phyloP scores from a whole-genome alignment of 192 early-diverging fungal species.

The Backusella australiensis region DNA sequence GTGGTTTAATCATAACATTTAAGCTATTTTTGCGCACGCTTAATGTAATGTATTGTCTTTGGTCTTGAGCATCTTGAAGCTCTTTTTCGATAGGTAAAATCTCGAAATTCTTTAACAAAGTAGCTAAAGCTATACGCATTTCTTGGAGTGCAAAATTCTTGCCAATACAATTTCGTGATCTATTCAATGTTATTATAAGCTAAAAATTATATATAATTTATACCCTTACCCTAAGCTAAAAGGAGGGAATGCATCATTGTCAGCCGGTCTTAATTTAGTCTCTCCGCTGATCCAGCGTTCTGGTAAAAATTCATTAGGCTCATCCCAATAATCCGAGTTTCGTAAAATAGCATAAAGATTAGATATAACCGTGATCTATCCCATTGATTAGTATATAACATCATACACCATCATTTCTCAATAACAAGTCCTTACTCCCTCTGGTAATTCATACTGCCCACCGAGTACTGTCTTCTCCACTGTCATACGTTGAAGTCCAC shows the following conservation, averaged over 20 bases:
- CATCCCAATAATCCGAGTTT: slow-evolving; percentile 22
- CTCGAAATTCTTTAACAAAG: slow-evolving; percentile 42
- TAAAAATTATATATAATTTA: background rate
- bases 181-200: background rate
- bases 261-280: slow-evolving; percentile 8
- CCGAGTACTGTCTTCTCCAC: slow-evolving; percentile 38
- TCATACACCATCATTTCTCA: background rate
- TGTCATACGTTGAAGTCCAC: slow-evolving; percentile 39
- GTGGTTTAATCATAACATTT: slow-evolving; percentile 8
- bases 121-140: slow-evolving; percentile 44
- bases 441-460: slow-evolving; percentile 38
- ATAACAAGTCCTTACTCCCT: slow-evolving; percentile 13
- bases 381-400: background rate
- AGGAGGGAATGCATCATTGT: slow-evolving; percentile 43
- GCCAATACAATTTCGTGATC: slow-evolving; percentile 52
- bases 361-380: slow-evolving; percentile 13
- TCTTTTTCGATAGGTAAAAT: slow-evolving; percentile 49
- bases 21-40: slow-evolving; percentile 15
- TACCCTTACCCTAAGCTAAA: slow-evolving; percentile 42
- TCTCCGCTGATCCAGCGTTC: slow-evolving; percentile 28
- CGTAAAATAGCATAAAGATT: slow-evolving; percentile 7
- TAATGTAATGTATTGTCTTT: slow-evolving; percentile 25
- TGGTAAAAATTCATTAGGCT: slow-evolving; percentile 26
- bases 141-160: slow-evolving; percentile 50
- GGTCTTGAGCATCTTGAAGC: slow-evolving; percentile 60